These are phyloP conservation scores for Patellifolia procumbens DNA, from an alignment of 179 eudicot genomes.

Conservation along the genomic window DNA sequence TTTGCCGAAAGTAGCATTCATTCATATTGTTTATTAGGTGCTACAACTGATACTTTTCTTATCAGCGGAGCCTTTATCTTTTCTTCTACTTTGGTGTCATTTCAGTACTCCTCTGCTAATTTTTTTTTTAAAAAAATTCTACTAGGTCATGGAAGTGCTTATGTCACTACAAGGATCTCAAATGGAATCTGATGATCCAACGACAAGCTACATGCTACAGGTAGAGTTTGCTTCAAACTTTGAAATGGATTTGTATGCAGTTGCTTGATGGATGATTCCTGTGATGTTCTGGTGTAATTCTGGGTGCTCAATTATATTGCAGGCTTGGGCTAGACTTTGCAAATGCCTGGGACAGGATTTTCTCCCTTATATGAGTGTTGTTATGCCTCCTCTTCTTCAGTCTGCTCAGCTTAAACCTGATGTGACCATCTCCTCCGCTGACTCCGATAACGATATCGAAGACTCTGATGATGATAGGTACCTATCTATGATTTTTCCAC, in stretches of 20 bases:
- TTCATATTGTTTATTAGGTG: background rate
- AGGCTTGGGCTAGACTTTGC: conserved; percentile 99
- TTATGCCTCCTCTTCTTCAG: conserved; percentile 95
- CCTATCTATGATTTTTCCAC: background rate
- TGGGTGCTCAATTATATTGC: conserved; percentile 17
- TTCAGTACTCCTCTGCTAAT: background rate
- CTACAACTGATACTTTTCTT: background rate
- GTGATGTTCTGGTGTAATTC: conserved; percentile 2
- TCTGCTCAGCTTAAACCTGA: conserved; percentile 99
- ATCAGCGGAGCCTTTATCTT: background rate
- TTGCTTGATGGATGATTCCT: conserved; percentile 9
- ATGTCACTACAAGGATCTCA: conserved; percentile 95
- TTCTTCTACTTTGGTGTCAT: background rate
- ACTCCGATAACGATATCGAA: conserved; percentile 79
- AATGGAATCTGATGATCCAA: conserved; percentile 95
- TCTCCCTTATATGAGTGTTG: conserved; percentile 93
- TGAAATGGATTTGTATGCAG: background rate
- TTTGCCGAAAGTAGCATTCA: background rate
- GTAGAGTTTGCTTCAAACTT: conserved; percentile 34
- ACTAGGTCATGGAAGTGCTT: conserved; percentile 95
- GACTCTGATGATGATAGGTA: conserved; percentile 97
- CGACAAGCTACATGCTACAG: conserved; percentile 95
- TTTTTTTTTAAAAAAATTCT: conserved; percentile 6
- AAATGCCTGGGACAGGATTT: conserved; percentile 97
- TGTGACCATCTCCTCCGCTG: conserved; percentile 89